These are phyloP conservation scores for Phytophthora kernoviae DNA, from an alignment of 352 stramenopile species.

Conservation along the genomic window DNA sequence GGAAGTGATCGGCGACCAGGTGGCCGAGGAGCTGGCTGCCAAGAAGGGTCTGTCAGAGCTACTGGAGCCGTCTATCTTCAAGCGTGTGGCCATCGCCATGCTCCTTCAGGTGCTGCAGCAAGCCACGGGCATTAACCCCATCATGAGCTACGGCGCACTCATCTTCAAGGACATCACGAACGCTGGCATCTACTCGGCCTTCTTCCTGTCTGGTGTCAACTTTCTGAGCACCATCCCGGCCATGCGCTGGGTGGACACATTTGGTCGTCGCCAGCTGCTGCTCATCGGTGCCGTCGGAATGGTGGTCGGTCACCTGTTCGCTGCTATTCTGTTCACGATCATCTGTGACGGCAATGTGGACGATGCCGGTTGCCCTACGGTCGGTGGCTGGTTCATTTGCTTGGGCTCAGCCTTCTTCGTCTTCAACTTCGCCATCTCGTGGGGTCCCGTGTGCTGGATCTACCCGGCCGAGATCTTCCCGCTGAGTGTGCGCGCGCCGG, in stretches of 20 bases:
- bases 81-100: slow-evolving; percentile 28
- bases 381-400: slow-evolving; percentile 18
- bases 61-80: slow-evolving; percentile 29
- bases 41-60: slow-evolving; percentile 30
- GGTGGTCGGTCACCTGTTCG: slow-evolving; percentile 20
- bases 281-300: slow-evolving; percentile 15
- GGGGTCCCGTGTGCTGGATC: slow-evolving; percentile 21
- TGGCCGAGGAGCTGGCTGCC: slow-evolving; percentile 25
- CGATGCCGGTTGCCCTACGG: slow-evolving; percentile 6
- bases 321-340: slow-evolving; percentile 30
- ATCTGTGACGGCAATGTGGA: slow-evolving; percentile 29
- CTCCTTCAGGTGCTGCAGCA: slow-evolving; percentile 36
- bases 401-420: slow-evolving; percentile 19
- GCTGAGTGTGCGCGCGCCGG: slow-evolving; percentile 36
- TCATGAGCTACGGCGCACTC: slow-evolving; percentile 29
- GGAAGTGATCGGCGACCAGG: slow-evolving; percentile 37
- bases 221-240: slow-evolving; percentile 20
- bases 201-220: slow-evolving; percentile 21
- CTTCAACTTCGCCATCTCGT: slow-evolving; percentile 21
- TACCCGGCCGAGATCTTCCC: slow-evolving; percentile 24
- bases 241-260: slow-evolving; percentile 22
- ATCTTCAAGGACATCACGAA: slow-evolving; percentile 24
- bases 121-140: slow-evolving; percentile 35
- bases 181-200: slow-evolving; percentile 17
- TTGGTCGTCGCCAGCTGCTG: slow-evolving; percentile 12